Evolutionary conservation across 495 filamentous ascomycete species (phyloP), one percentile per base, ranked within the genome.

Genomic region (Rusavskia elegans): DNA sequence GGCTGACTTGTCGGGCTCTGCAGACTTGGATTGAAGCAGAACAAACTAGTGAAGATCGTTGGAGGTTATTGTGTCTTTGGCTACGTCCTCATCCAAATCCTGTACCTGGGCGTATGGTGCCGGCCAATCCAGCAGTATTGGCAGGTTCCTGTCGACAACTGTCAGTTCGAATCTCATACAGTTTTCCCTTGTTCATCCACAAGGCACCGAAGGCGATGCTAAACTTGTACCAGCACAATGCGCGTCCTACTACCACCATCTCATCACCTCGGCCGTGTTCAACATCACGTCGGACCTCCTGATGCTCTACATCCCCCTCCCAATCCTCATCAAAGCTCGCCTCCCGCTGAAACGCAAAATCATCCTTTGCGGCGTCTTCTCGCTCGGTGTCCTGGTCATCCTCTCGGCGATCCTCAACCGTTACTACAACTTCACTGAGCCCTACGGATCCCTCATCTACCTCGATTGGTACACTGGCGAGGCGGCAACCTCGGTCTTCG

Each of bases 391-490:
- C 21, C 83, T 84, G 8, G 44, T 46, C 21, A 23, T 84, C 49
- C 61, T 81, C 23, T 75, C 75, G 19, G 75, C 78, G 1, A 68
- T 79, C 45, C 65, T 83, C 17, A 83, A 81, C 59, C 83, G 82
- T 61, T 79, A 75, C 55, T 84, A 82, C 66, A 80, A 74, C 42
- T 82, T 85, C 58, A 70, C 66, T 5, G 61, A 68, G 1, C 78
- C 77, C 0, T 72, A 75, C 51, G 72, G 69, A 4, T 66, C 69
- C 25, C 55, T 57, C 36, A 66, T 73, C 36, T 84, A 81, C 72
- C 78, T 78, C 53, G 77, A 74, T 46, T 85, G 81, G 81, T 84
- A 85, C 58, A 71, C 74, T 20, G 77, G 81, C 9, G 80, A 84
- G 70, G 71, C 76, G 16, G 73, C 71, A 19, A 82, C 78, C 0